Evolutionary conservation across 352 stramenopile species (phyloP).

Genomic region (Pythium oligandrum): DNA sequence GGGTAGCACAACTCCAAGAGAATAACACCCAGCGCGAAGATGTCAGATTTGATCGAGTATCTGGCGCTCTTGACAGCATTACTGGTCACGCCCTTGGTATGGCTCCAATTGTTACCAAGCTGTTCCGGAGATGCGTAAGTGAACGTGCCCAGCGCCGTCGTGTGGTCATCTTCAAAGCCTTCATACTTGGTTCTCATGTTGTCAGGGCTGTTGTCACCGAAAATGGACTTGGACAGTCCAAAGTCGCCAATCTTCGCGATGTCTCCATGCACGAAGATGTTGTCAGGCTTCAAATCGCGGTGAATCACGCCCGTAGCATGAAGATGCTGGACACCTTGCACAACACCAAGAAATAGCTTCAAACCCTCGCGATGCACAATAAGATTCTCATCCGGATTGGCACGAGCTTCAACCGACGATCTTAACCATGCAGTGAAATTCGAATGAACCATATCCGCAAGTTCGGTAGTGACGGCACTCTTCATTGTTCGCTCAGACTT

Average conservation of each 20-base stretch:
- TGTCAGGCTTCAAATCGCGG: conserved; percentile 23
- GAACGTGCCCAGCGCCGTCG: conserved; percentile 75
- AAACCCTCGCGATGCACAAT: conserved; percentile 54
- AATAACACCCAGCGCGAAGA: conserved; percentile 81
- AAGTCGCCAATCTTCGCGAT: conserved; percentile 34
- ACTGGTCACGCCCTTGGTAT: conserved; percentile 30
- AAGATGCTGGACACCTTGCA: conserved; percentile 72
- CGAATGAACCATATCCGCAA: conserved; percentile 26
- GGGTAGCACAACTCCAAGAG: conserved; percentile 79
- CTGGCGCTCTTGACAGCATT: conserved; percentile 56
- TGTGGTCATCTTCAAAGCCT: conserved; percentile 40
- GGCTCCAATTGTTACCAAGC: conserved; percentile 57
- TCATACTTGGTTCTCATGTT: neutral
- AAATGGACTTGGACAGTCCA: conserved; percentile 22
- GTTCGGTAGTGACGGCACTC: neutral
- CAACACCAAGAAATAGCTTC: conserved; percentile 54
- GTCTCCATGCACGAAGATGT: conserved; percentile 26
- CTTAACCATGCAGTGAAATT: conserved; percentile 69
- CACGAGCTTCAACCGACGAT: conserved; percentile 45
- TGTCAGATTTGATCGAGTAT: conserved; percentile 83
- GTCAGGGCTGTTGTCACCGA: conserved; percentile 16
- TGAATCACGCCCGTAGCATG: conserved; percentile 45
- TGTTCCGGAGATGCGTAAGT: conserved; percentile 87
- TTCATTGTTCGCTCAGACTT: conserved; percentile 8
- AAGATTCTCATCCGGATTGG: conserved; percentile 19